Percentiles rank a stretch among this genome's conserved stretches.
Evolutionary conservation across 306 rosid species (phyloP).

Genomic region (Astragalus membranaceus): DNA sequence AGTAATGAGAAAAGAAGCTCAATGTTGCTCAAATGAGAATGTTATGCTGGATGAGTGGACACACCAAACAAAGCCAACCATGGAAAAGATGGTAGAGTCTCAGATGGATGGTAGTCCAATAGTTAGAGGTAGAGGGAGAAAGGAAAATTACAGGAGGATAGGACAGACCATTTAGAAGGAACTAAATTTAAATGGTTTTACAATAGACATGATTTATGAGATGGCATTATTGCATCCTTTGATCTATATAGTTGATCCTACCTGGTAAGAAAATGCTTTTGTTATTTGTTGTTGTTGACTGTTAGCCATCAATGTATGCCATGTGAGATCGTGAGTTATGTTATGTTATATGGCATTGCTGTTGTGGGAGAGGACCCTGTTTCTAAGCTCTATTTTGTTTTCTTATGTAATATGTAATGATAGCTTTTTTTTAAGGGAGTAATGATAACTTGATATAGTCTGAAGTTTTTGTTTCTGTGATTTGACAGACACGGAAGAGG

Average conservation of each 20-base stretch:
- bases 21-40: neutral
- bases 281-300: neutral
- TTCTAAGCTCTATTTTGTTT: neutral
- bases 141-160: neutral
- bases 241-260: neutral
- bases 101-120: neutral
- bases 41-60: neutral
- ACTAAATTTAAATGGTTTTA: neutral
- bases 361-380: neutral
- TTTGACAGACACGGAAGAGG: neutral
- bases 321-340: neutral
- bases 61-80: neutral
- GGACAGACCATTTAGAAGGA: neutral
- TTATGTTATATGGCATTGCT: neutral
- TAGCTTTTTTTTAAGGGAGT: too few species aligned
- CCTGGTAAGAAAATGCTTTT: neutral
- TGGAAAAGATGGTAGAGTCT: neutral
- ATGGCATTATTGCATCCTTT: neutral
- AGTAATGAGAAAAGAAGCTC: neutral
- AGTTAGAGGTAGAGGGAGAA: neutral
- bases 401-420: neutral
- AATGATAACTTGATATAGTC: neutral
- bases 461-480: neutral
- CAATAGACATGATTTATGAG: neutral
- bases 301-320: neutral